These are phyloP conservation scores for Achaetomium macrosporum DNA, from an alignment of 2,329 filamentous ascomycete species.

Conservation along the genomic window DNA sequence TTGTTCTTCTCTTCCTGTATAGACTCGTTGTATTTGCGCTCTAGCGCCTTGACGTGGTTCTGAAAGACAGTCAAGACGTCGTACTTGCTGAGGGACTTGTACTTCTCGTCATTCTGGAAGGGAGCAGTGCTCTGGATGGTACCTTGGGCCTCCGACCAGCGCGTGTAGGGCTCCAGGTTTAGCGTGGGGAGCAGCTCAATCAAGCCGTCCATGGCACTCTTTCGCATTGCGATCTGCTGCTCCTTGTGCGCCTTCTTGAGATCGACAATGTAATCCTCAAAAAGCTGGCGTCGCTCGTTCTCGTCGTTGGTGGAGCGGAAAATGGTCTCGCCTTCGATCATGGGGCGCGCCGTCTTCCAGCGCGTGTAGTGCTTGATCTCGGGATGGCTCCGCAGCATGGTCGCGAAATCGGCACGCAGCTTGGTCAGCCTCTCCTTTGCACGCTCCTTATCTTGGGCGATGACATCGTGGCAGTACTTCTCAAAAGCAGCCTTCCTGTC, in stretches of 20 bases:
- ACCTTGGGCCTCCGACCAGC: constrained; percentile 85
- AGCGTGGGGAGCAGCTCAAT: constrained; percentile 71
- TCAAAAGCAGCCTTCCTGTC: constrained; percentile 88
- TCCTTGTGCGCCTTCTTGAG: constrained; percentile 78
- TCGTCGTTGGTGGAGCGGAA: constrained; percentile 90
- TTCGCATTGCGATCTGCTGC: constrained; percentile 64
- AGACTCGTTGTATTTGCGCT: constrained; percentile 84
- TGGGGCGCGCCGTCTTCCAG: constrained; percentile 92
- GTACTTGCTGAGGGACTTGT: constrained; percentile 76
- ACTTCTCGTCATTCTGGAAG: constrained; percentile 77
- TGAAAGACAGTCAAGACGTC: constrained; percentile 92
- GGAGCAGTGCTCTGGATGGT: constrained; percentile 71
- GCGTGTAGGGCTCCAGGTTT: constrained; percentile 84
- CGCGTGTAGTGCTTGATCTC: constrained; percentile 96
- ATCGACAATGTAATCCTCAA: constrained; percentile 85
- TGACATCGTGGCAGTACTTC: constrained; percentile 87
- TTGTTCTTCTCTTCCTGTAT: constrained; percentile 81
- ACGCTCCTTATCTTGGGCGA: constrained; percentile 87
- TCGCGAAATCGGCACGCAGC: constrained; percentile 86
- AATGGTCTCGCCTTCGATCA: constrained; percentile 91
- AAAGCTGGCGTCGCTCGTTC: constrained; percentile 78
- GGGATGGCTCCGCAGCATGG: constrained; percentile 91
- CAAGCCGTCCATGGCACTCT: constrained; percentile 78
- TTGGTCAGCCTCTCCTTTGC: constrained; percentile 91
- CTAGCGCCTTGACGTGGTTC: constrained; percentile 87